A percentile compares a stretch with the other conserved stretches of the same genome.
Conservation (phyloP, 257 asterid genomes). For the Linderniella brevidens region DNA sequence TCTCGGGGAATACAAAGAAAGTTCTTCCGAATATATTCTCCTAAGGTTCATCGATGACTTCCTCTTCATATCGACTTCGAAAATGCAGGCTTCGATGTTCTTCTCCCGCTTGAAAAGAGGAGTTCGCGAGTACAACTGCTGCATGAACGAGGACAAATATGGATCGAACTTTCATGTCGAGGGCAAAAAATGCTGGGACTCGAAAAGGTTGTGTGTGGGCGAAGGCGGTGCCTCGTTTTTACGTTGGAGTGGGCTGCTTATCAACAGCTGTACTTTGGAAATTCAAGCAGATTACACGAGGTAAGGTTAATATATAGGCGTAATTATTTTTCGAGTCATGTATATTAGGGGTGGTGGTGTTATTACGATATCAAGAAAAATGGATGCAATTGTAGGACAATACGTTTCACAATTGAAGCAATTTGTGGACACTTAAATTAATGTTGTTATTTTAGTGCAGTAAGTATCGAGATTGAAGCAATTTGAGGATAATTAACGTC, state of each 20-base stretch:
- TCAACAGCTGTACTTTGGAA: slow-evolving; percentile 67
- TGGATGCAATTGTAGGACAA: no score
- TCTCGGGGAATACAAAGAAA: slow-evolving; percentile 12
- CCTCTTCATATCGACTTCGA: slow-evolving; percentile 68
- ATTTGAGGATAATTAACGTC: no score
- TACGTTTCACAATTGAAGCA: no score
- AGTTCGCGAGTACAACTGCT: slow-evolving; percentile 57
- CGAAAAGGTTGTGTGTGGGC: slow-evolving; percentile 37
- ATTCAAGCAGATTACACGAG: slow-evolving; percentile 92
- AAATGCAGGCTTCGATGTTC: slow-evolving; percentile 61
- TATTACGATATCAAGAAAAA: no score
- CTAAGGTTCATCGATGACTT: slow-evolving; percentile 77
- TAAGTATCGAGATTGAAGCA: no score
- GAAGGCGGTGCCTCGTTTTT: slow-evolving; percentile 65
- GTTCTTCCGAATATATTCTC: slow-evolving; percentile 32
- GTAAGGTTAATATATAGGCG: slow-evolving; percentile 17
- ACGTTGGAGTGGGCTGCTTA: slow-evolving; percentile 80
- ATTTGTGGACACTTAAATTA: no score
- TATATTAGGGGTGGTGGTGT: no score
- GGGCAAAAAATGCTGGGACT: slow-evolving; percentile 11
- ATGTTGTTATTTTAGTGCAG: no score
- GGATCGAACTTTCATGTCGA: slow-evolving; percentile 49
- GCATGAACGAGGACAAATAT: slow-evolving; percentile 62
- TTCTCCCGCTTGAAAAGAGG: slow-evolving; percentile 58
- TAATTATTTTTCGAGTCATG: no score